Base-by-base conservation (phyloP, 768 basidiomycete genomes). In the Leucogyrophana mollusca region DNA sequence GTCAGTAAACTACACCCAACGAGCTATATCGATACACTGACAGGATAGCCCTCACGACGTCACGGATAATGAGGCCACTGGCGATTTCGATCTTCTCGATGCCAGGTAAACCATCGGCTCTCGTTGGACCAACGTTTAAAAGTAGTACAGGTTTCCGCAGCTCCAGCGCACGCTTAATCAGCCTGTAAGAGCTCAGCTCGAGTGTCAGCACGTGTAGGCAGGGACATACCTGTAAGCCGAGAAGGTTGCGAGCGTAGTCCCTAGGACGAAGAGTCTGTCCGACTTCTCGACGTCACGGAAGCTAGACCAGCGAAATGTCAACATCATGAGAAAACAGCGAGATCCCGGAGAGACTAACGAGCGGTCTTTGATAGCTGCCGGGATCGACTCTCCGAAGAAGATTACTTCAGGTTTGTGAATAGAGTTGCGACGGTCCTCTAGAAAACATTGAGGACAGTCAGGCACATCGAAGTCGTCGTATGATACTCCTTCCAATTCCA, bases 211-310 rank as follows among this genome's bases (percentile, higher is more conserved):
- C 6, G 13, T 13, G 27, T 13, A 7, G 27, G 23, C n/a, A 43
- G 17, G 20, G 40, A 22, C 3, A 23, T 53, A 89, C 90, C 90
- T 76, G 66, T 86, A 96, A 2, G 93, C 92, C 5, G 90, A 94
- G 66, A 88, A 96, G 0, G 94, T 97, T 1, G 95, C 93, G 21
- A 96, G 78, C 1, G 91, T 93, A 0, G 93, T 94, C 25, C 94
- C 95, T 30, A 95, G 68, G 33, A 95, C 69, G 36, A 98, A 78
- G 0, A 97, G 65, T 36, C 81, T 73, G 43, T 90, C 85, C 17
- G 80, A 70, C 7, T 62, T 59, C 49, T 85, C 79, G 32, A 94
- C 58, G 25, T 82, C 72, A 14, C 55, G 58, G 56, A 78, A 83
- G 21, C 89, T 89, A 50, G 9, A 23, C 24, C 8, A 22, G n/a